Evolutionary conservation across 2,329 filamentous ascomycete species (phyloP), one percentile per base, ranked within the genome.

Genomic region (Ophiostoma sp.): DNA sequence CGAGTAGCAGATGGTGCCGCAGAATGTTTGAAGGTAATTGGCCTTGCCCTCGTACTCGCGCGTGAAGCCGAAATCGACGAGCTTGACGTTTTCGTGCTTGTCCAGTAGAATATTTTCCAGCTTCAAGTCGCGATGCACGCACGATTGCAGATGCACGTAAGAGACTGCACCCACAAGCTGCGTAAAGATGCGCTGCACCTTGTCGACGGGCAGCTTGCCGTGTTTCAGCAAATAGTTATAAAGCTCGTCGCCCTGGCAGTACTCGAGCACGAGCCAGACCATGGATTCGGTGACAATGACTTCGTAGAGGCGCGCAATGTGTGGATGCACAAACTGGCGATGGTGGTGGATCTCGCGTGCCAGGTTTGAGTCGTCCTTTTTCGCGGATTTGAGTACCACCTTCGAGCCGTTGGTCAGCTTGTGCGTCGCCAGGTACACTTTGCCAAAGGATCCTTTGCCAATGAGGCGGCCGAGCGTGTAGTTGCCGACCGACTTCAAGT

Each of bases 341-440:
- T 99, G 96, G 81, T 99, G 96, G 82, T 99, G 96, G 78, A 99
- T 99, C 82, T 99, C 96, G 78, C 96, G 92, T 19, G 95, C 95
- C 68, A 99, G 91, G 81, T 99, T 99, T 72, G 93, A 90, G 82
- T 99, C 96, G 80, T 95, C 92, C 82, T 97, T 98, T 81, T 96
- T 95, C 76, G 96, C 96, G 75, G 95, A 98, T 84, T 99, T 99
- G 83, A 99, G 93, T 48, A 99, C 96, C 78, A 99, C 96, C 93
- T 98, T 98, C 80, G 95, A 97, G 79, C 95, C 95, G 90, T 98
- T 98, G 79, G 94, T 98, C 82, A 99, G 93, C 83, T 98, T 98
- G 83, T 99, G 96, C 63, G 91, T 90, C 74, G 95, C 96, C 74
- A 99, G 87, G 82, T 99, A 99, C 79, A 99, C 96, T 84, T 98